Percentiles rank a stretch among this genome's conserved stretches.
Evolutionary conservation across 2,329 filamentous ascomycete genomes (phyloP).

Genomic region (Aspergillus terreus): DNA sequence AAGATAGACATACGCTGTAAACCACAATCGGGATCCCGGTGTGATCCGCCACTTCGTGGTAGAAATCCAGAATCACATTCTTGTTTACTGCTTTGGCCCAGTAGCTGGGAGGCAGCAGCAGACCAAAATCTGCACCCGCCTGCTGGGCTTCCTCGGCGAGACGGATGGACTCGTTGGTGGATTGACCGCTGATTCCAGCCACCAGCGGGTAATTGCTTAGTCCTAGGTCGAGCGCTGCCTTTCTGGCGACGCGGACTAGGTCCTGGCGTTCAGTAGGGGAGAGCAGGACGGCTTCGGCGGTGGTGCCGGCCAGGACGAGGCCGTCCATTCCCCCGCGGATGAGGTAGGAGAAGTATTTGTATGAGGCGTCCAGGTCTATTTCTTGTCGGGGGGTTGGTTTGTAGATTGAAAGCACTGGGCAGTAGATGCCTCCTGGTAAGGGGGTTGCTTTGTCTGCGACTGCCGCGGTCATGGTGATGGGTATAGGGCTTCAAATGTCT

Average conservation of each 20-base stretch:
- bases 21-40: slow-evolving; percentile 41
- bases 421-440: slow-evolving; percentile 45
- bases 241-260: slow-evolving; percentile 39
- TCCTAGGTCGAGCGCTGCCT: slow-evolving; percentile 34
- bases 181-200: slow-evolving; percentile 39
- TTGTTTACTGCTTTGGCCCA: slow-evolving; percentile 36
- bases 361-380: slow-evolving; percentile 45
- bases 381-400: slow-evolving; percentile 39
- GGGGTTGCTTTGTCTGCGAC: slow-evolving; percentile 36
- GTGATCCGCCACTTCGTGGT: slow-evolving; percentile 36
- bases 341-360: slow-evolving; percentile 41
- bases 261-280: slow-evolving; percentile 39
- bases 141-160: slow-evolving; percentile 35
- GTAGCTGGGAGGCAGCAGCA: slow-evolving; percentile 41
- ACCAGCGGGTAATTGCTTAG: slow-evolving; percentile 37
- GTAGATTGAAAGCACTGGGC: slow-evolving; percentile 48
- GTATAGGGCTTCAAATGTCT: no score
- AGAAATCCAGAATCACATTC: slow-evolving; percentile 35
- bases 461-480: slow-evolving; percentile 19
- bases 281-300: slow-evolving; percentile 45
- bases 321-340: slow-evolving; percentile 43
- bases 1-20: slow-evolving; percentile 38
- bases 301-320: slow-evolving; percentile 47
- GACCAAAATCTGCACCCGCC: slow-evolving; percentile 38
- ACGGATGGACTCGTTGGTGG: slow-evolving; percentile 41